phyloP scores from a whole-genome alignment of 352 stramenopile species.

The Pythium brachiatum region DNA sequence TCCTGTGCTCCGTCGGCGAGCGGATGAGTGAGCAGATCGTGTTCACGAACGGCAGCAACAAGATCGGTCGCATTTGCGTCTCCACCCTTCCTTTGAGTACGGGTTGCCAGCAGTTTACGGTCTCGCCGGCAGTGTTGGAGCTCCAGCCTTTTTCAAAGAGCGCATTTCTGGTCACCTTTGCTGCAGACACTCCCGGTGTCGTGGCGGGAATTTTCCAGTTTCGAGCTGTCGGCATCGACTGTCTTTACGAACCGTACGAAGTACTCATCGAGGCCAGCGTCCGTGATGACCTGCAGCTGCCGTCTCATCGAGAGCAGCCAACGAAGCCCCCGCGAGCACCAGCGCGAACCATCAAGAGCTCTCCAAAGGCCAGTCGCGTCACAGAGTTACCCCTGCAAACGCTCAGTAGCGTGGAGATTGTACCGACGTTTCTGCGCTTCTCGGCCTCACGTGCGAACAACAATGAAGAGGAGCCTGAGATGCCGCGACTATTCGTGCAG shows the following conservation, averaged over 20 bases:
- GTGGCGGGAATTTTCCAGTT: constrained; percentile 88
- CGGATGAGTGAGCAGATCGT: constrained; percentile 71
- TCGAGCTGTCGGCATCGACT: constrained; percentile 60
- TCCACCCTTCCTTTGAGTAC: constrained; percentile 78
- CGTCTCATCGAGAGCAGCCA: neutral
- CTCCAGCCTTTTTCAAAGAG: constrained; percentile 52
- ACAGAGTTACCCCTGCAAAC: constrained; percentile 42
- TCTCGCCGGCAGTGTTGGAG: constrained; percentile 75
- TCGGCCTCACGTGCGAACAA: constrained; percentile 4
- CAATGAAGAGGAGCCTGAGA: neutral
- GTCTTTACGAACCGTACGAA: constrained; percentile 72
- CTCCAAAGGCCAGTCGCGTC: constrained; percentile 16
- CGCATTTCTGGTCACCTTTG: constrained; percentile 71
- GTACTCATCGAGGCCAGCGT: constrained; percentile 84
- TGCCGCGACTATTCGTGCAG: constrained; percentile 25
- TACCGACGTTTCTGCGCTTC: constrained; percentile 61
- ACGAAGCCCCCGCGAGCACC: neutral
- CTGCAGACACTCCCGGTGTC: constrained; percentile 49
- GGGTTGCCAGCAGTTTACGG: constrained; percentile 81
- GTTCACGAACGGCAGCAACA: constrained; percentile 66
- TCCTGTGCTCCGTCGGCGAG: constrained; percentile 71
- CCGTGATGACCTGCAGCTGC: constrained; percentile 32
- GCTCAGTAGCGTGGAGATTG: constrained; percentile 50
- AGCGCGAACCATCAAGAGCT: neutral
- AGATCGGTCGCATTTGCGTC: constrained; percentile 64